These are phyloP conservation scores for Kodamaea sagamina DNA, from an alignment of 805 yeast species.

Conservation along the genomic window DNA sequence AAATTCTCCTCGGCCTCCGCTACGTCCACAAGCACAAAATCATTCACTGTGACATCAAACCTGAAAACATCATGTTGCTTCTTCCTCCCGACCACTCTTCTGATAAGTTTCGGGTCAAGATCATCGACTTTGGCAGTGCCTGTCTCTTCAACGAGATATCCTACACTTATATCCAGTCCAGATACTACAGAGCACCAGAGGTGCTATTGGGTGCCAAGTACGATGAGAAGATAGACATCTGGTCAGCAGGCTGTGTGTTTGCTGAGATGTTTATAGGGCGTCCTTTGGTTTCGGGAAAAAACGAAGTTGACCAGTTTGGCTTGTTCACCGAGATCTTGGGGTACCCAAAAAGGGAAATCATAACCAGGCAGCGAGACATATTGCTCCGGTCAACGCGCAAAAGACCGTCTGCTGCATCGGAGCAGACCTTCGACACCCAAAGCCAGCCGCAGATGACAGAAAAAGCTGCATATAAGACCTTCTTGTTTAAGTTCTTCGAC, in stretches of 20 bases:
- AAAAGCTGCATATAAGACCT: constrained; percentile 33
- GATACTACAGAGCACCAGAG: constrained; percentile 82
- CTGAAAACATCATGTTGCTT: constrained; percentile 73
- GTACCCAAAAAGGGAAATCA: constrained; percentile 43
- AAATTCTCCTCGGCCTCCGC: constrained; percentile 60
- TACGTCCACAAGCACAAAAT: constrained; percentile 57
- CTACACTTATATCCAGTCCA: constrained; percentile 57
- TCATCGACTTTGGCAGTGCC: constrained; percentile 82
- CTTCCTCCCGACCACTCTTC: constrained; percentile 25
- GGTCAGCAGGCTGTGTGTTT: constrained; percentile 51
- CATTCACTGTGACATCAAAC: constrained; percentile 85
- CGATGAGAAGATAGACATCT: constrained; percentile 49
- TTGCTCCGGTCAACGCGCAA: constrained; percentile 27
- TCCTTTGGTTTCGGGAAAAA: constrained; percentile 50
- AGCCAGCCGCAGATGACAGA: constrained; percentile 26
- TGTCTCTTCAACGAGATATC: constrained; percentile 46
- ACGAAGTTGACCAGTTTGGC: constrained; percentile 50
- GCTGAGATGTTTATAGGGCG: constrained; percentile 39
- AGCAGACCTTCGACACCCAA: constrained; percentile 4
- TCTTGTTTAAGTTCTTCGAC: constrained; percentile 41
- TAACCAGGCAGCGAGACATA: constrained; percentile 41
- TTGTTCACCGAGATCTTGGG: constrained; percentile 48
- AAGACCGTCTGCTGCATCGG: constrained; percentile 4
- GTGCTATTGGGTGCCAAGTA: constrained; percentile 68
- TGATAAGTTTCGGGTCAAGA: constrained; percentile 52